These are phyloP conservation scores for Fusarium decemcellulare DNA, from an alignment of 2,329 filamentous ascomycete genomes.

Conservation along the genomic window DNA sequence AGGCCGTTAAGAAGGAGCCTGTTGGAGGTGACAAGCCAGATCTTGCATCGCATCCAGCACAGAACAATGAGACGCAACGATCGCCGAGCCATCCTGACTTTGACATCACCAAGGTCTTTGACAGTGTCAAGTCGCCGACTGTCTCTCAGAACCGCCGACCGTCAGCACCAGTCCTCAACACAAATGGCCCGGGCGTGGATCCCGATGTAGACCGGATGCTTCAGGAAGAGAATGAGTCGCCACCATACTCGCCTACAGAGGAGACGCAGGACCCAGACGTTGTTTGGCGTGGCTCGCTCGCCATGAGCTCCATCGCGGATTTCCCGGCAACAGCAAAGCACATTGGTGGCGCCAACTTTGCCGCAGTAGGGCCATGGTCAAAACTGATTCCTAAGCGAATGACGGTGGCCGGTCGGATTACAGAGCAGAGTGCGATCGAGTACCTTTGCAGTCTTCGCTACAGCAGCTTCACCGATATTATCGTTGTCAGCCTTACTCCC, in stretches of 20 bases:
- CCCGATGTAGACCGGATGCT: slow-evolving; percentile 92
- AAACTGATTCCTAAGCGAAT: slow-evolving; percentile 80
- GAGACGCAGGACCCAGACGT: slow-evolving; percentile 76
- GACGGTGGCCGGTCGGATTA: slow-evolving; percentile 84
- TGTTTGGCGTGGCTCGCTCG: slow-evolving; percentile 82
- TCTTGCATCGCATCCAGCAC: slow-evolving; percentile 50
- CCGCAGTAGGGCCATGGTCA: slow-evolving; percentile 76
- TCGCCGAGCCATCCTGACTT: slow-evolving; percentile 75
- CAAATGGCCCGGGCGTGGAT: slow-evolving; percentile 78
- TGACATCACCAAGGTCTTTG: slow-evolving; percentile 89
- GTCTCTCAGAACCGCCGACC: slow-evolving; percentile 61
- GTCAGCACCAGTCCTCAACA: slow-evolving; percentile 61
- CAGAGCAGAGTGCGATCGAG: slow-evolving; percentile 85
- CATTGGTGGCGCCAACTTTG: slow-evolving; percentile 86
- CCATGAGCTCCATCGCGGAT: slow-evolving; percentile 83
- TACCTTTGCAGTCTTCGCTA: slow-evolving; percentile 92
- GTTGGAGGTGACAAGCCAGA: slow-evolving; percentile 42
- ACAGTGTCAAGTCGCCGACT: slow-evolving; percentile 83
- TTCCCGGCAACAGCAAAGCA: slow-evolving; percentile 85
- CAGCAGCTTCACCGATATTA: slow-evolving; percentile 85
- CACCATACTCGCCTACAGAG: slow-evolving; percentile 87
- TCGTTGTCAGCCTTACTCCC: slow-evolving; percentile 81
- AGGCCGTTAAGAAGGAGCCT: slow-evolving; percentile 54
- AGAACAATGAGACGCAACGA: slow-evolving; percentile 61
- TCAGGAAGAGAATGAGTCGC: slow-evolving; percentile 84